Evolutionary conservation across 2,329 filamentous ascomycete genomes (phyloP).

Genomic region (Ascochyta clinopodiicola): DNA sequence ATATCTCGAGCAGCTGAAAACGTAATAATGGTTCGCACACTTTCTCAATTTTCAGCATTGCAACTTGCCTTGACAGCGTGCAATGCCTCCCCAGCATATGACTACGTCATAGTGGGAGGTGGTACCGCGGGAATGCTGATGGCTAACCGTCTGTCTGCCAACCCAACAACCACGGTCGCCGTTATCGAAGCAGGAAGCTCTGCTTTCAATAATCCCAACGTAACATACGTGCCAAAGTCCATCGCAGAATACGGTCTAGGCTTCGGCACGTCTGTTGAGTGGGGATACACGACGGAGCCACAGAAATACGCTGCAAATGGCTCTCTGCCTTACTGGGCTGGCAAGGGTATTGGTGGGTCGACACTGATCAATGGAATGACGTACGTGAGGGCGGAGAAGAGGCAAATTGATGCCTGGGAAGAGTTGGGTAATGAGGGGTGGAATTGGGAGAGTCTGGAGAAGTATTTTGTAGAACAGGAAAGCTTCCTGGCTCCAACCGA

Average conservation of each 20-base stretch:
- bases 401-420: slow-evolving; percentile 45
- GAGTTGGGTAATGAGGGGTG: slow-evolving; percentile 42
- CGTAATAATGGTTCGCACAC: background rate
- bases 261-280: slow-evolving; percentile 47
- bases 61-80: slow-evolving; percentile 18
- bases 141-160: slow-evolving; percentile 37
- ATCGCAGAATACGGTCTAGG: slow-evolving; percentile 31
- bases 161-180: slow-evolving; percentile 32
- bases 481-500: slow-evolving; percentile 30
- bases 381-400: slow-evolving; percentile 43
- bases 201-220: slow-evolving; percentile 39
- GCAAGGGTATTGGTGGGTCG: slow-evolving; percentile 53
- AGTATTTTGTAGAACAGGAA: slow-evolving; percentile 40
- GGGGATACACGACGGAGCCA: slow-evolving; percentile 48
- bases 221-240: slow-evolving; percentile 31
- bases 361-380: slow-evolving; percentile 54
- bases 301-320: slow-evolving; percentile 47
- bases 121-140: slow-evolving; percentile 44
- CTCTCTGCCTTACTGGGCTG: slow-evolving; percentile 45
- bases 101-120: slow-evolving; percentile 45
- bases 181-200: slow-evolving; percentile 45
- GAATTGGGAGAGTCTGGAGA: slow-evolving; percentile 40
- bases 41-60: background rate
- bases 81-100: slow-evolving; percentile 25
- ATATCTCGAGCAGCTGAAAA: background rate